Evolutionary conservation across 495 filamentous ascomycete genomes (phyloP), one percentile per base, ranked within the genome.

Genomic region (Parmelia sp.): DNA sequence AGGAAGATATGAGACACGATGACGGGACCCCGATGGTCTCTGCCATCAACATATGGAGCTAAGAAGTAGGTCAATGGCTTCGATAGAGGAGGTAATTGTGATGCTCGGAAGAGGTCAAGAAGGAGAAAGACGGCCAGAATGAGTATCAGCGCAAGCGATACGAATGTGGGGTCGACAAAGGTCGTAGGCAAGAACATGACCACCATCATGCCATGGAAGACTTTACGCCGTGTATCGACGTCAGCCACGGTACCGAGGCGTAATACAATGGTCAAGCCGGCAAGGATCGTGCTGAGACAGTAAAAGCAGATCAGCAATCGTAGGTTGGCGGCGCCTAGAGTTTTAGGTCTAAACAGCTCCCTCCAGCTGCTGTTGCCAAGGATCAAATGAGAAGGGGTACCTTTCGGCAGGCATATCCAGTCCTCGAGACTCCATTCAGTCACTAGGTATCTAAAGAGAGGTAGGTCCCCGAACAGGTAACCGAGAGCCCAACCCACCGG

Each of bases 141-240:
- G 33, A 96, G 75, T 1, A 79, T 79, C 53, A 97, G 76, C 2
- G 90, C 89, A 10, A 98, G 81, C 1, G 90, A 84, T 55, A 85
- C 84, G 71, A 91, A 97, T 23, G 84, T 74, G 11, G 94, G 95
- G 73, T 97, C 95, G 65, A 97, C 74, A 70, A 86, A 95, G 4
- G 86, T 86, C 3, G 89, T 84, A 15, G 94, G 91, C 4, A 97
- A 81, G 66, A 99, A 88, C 90, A 99, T 96, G 49, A 85, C 82
- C 42, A 97, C 92, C 85, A 97, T 96, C 85, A 91, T 96, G 66
- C 93, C 94, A 74, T 99, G 94, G 75, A 99, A 99, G 14, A 99
- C 89, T 75, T 99, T 99, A 44, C 94, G 85, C n/a, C 94, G 84
- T 4, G 94, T 99, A 75, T 99, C 95, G 42, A 97, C 92, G 75